Evolutionary conservation across 768 basidiomycete genomes (phyloP), one percentile per base, ranked within the genome.

Genomic region (Agaricus blazei): DNA sequence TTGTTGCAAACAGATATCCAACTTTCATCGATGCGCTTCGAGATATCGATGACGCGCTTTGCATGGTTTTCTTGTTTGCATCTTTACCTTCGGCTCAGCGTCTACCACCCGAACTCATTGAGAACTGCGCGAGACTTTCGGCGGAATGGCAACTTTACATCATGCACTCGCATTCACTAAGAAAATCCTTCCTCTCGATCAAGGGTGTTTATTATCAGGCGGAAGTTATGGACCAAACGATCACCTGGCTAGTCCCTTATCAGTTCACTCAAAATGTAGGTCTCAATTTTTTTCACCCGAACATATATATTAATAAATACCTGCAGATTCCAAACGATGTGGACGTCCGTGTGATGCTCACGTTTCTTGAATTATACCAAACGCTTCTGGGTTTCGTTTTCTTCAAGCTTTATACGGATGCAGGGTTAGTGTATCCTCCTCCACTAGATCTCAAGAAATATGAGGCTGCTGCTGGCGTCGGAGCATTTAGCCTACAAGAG

Each of bases 141-240:
- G 84, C 93, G 19, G 94, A 99, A 77, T 99, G 96, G 96, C 93
- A 98, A 69, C 75, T 98, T 29, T 99, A 94, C 71, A 79, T 95
- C 38, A 91, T 98, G 83, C 89, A 93, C 65, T 83, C 90, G 1
- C 81, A 78, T 58, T 79, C 88, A 12, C 78, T 98, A 40, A 83
- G 88, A 51, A 97, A 97, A 70, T 85, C 88, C 29, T 99, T 99
- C 73, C 76, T 99, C 53, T 94, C 92, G 41, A 96, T 99, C 70
- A 98, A 98, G 72, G 97, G 97, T 40, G 84, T 99, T 44, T 99
- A 98, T 71, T 98, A 95, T 69, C 95, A 98, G 72, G 95, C 93
- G 8, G 91, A 96, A 67, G 79, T 98, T 26, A 87, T 93, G 78
- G 94, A 91, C 59, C 90, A 98, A 71, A 85, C 80, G 29, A 81